These are phyloP conservation scores for Backusella tarrabulga DNA, from an alignment of 192 early-diverging fungal species.

Conservation along the genomic window DNA sequence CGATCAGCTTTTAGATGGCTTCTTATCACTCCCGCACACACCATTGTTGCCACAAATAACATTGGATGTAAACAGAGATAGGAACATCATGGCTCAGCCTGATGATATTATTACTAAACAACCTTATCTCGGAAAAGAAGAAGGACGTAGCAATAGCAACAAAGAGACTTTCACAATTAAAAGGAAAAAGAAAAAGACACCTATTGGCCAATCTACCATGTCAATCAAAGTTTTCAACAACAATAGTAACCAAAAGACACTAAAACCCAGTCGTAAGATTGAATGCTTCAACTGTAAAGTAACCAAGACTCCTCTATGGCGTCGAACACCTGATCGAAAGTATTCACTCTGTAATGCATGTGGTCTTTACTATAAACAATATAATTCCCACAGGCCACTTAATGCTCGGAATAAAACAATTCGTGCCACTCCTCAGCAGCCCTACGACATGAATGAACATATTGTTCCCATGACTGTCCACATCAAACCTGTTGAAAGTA, in stretches of 20 bases:
- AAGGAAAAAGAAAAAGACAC: background rate
- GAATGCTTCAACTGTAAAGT: conserved; percentile 71
- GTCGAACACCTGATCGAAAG: conserved; percentile 70
- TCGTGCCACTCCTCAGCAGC: conserved; percentile 4
- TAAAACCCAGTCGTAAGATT: conserved; percentile 2
- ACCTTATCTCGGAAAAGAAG: background rate
- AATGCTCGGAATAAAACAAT: conserved; percentile 28
- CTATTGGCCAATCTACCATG: background rate
- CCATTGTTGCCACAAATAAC: background rate
- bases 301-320: conserved; percentile 91
- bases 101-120: background rate
- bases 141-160: background rate
- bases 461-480: background rate
- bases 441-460: background rate
- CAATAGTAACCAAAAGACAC: background rate
- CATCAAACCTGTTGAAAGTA: background rate
- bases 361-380: conserved; percentile 93
- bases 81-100: background rate
- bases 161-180: background rate
- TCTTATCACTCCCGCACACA: background rate
- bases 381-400: conserved; percentile 76
- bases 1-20: background rate
- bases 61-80: background rate
- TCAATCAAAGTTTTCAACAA: background rate
- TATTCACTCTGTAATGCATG: conserved; percentile 94